A percentile compares a stretch with the other conserved stretches of the same genome.
Conservation (phyloP, 306 rosid genomes). For the Lotus japonicus region DNA sequence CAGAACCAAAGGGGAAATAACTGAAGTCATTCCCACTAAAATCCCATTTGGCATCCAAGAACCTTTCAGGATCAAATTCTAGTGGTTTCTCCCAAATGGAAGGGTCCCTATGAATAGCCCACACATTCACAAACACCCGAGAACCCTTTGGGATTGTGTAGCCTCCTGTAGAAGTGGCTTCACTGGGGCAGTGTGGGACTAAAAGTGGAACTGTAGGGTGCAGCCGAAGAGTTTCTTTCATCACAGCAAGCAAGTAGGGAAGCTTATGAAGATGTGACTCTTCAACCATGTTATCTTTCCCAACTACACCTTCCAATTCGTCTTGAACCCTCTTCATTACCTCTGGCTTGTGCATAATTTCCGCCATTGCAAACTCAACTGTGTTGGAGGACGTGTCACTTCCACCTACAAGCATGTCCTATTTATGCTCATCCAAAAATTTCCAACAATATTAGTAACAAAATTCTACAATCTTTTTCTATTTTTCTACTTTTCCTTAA, state of each 20-base stretch:
- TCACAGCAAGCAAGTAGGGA: constrained; percentile 50
- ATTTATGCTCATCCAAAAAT: background rate
- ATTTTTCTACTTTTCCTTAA: too few species aligned
- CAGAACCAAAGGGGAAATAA: constrained; percentile 74
- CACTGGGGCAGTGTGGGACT: constrained; percentile 59
- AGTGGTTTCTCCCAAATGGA: constrained; percentile 54
- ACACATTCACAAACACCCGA: constrained; percentile 52
- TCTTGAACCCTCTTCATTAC: constrained; percentile 39
- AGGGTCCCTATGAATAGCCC: constrained; percentile 87
- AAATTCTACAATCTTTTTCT: too few species aligned
- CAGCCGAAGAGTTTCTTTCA: constrained; percentile 65
- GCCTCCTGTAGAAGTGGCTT: constrained; percentile 45
- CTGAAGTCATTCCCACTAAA: constrained; percentile 53
- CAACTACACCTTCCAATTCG: constrained; percentile 46
- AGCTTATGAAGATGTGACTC: constrained; percentile 51
- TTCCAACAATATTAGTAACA: too few species aligned
- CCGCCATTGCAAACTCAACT: constrained; percentile 59
- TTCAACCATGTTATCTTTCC: constrained; percentile 49
- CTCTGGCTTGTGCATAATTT: constrained; percentile 40
- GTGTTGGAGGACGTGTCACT: constrained; percentile 60
- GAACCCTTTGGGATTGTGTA: constrained; percentile 59
- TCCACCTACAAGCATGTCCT: constrained; percentile 78
- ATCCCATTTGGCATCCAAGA: constrained; percentile 44
- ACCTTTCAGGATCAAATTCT: constrained; percentile 57
- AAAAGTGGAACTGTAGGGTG: constrained; percentile 58